A percentile compares a stretch with the other conserved stretches of the same genome.
Evolutionary conservation across 768 basidiomycete species (phyloP).

Genomic region (Amanita brunnescens): DNA sequence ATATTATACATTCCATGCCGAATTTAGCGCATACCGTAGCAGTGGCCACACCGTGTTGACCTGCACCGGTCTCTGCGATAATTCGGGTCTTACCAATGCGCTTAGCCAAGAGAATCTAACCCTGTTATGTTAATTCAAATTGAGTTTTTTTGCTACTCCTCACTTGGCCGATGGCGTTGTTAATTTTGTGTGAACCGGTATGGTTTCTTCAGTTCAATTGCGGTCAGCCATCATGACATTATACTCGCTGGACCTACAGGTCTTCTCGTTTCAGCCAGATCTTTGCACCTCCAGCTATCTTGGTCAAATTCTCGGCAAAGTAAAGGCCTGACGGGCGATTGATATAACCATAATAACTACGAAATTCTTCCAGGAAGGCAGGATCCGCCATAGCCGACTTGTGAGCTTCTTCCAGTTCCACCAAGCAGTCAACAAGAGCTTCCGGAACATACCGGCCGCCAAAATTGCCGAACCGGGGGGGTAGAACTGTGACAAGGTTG

Average conservation of each 20-base stretch:
- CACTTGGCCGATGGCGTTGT: slow-evolving; percentile 95
- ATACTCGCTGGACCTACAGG: slow-evolving; percentile 37
- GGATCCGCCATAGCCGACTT: slow-evolving; percentile 82
- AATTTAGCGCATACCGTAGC: slow-evolving; percentile 98
- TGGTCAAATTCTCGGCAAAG: slow-evolving; percentile 83
- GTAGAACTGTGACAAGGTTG: slow-evolving; percentile 42
- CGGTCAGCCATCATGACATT: slow-evolving; percentile 3
- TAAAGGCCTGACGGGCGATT: slow-evolving; percentile 91
- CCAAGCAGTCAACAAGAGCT: slow-evolving; percentile 85
- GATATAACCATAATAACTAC: slow-evolving; percentile 84
- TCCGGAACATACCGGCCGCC: slow-evolving; percentile 98
- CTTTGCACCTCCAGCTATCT: slow-evolving; percentile 84
- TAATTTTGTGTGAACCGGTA: slow-evolving; percentile 98
- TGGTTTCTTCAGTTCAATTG: slow-evolving; percentile 59
- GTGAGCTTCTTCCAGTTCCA: slow-evolving; percentile 88
- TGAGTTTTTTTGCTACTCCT: neutral
- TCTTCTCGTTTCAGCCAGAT: slow-evolving; percentile 99
- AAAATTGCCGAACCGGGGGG: slow-evolving; percentile 86
- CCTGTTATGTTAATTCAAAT: neutral
- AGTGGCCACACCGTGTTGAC: slow-evolving; percentile 98
- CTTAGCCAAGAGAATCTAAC: slow-evolving; percentile 84
- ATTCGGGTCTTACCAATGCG: slow-evolving; percentile 94
- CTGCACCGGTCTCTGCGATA: slow-evolving; percentile 98
- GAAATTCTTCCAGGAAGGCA: slow-evolving; percentile 87
- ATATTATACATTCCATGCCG: slow-evolving; percentile 89